These are phyloP conservation scores for Lachancea quebecensis DNA, from an alignment of 805 yeast genomes.

Conservation along the genomic window DNA sequence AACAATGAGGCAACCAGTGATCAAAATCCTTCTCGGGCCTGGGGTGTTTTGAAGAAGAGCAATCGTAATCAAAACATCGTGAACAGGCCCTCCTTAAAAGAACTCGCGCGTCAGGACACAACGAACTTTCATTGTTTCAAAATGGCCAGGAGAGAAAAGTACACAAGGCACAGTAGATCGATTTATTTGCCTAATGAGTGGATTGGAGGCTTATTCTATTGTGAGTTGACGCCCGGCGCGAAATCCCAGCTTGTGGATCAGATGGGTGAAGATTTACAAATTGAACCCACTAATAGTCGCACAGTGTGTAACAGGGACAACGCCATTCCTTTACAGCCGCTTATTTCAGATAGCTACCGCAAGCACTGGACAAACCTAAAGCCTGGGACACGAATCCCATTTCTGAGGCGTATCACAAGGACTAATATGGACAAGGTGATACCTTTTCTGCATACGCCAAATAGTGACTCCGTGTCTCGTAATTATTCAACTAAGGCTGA, in stretches of 20 bases:
- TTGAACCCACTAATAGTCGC: background rate
- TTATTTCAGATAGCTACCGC: slow-evolving; percentile 50
- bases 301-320: slow-evolving; percentile 31
- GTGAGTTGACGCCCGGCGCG: slow-evolving; percentile 33
- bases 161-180: slow-evolving; percentile 38
- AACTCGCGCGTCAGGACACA: slow-evolving; percentile 9
- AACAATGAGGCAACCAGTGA: background rate
- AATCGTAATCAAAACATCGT: background rate
- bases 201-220: slow-evolving; percentile 59
- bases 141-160: slow-evolving; percentile 51
- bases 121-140: slow-evolving; percentile 42
- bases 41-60: background rate
- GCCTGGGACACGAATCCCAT: slow-evolving; percentile 15
- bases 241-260: slow-evolving; percentile 22
- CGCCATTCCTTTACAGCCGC: slow-evolving; percentile 45
- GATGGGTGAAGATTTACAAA: slow-evolving; percentile 8
- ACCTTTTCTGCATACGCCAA: slow-evolving; percentile 53
- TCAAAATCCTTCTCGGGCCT: background rate
- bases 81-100: background rate
- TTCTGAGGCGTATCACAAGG: slow-evolving; percentile 12
- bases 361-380: slow-evolving; percentile 39
- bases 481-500: background rate
- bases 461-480: background rate
- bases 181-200: slow-evolving; percentile 49
- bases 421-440: slow-evolving; percentile 38